A percentile compares a stretch with the other conserved stretches of the same genome.
Conservation (phyloP, 305 asterid species). For the Ruellia speciosa region DNA sequence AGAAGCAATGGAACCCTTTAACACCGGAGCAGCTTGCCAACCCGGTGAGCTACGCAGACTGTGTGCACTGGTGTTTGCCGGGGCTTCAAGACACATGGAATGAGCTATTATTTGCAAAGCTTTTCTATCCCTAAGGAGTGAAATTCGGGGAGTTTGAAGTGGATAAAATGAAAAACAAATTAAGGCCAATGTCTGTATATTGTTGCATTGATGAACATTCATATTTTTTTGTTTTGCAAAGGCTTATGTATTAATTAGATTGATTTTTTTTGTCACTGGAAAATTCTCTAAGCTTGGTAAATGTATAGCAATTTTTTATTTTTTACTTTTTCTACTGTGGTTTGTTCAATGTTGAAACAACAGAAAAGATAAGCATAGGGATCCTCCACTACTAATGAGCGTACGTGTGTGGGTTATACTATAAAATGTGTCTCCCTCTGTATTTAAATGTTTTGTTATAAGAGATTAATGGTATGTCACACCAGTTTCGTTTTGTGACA, state of each 20-base stretch:
- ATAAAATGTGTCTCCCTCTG: no score
- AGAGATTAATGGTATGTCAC: no score
- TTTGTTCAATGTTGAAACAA: no score
- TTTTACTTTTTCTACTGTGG: no score
- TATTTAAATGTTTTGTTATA: no score
- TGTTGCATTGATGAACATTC: background rate
- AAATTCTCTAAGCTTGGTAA: no score
- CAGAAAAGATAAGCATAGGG: no score
- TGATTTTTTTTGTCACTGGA: constrained; percentile 8
- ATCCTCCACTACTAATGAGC: no score
- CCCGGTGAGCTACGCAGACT: constrained; percentile 51
- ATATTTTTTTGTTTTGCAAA: no score
- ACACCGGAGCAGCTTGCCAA: constrained; percentile 42
- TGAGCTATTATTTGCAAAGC: constrained; percentile 47
- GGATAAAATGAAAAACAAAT: background rate
- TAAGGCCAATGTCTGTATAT: constrained; percentile 2
- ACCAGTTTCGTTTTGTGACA: no score
- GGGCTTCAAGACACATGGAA: constrained; percentile 71
- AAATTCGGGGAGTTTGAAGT: background rate
- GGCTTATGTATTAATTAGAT: background rate
- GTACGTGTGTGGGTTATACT: no score
- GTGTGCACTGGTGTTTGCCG: constrained; percentile 63
- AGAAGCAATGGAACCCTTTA: constrained; percentile 49
- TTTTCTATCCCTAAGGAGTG: constrained; percentile 36
- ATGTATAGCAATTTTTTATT: no score